Evolutionary conservation across 352 stramenopile species (phyloP).

Genomic region (Lagenidium giganteum): DNA sequence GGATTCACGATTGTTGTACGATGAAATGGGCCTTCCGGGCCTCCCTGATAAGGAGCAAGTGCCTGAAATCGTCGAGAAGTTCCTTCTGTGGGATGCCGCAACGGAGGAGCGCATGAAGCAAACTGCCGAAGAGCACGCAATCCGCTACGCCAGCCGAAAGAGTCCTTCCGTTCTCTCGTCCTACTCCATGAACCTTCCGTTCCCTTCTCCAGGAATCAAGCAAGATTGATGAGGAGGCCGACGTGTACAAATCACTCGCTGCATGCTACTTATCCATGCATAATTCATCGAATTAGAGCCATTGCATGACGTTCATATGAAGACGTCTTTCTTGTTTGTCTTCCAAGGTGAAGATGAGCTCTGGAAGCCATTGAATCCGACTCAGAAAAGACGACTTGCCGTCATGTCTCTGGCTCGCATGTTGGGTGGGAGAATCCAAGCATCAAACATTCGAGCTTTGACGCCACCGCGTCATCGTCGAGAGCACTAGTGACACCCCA

Average conservation of each 20-base stretch:
- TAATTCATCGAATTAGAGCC: neutral
- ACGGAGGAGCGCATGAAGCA: slow-evolving; percentile 56
- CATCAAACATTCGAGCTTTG: no score
- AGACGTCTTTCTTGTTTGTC: no score
- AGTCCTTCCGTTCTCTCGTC: slow-evolving; percentile 33
- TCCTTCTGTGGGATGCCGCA: slow-evolving; percentile 50
- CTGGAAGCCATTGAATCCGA: neutral
- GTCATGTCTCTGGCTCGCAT: no score
- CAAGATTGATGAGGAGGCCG: slow-evolving; percentile 6
- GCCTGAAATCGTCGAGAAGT: slow-evolving; percentile 40
- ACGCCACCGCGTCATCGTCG: no score
- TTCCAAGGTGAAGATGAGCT: no score
- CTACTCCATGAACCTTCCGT: slow-evolving; percentile 69
- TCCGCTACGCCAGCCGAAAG: slow-evolving; percentile 19
- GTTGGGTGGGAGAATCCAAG: no score
- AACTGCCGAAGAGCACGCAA: slow-evolving; percentile 26
- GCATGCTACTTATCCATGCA: neutral
- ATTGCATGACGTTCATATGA: no score
- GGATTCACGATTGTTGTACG: slow-evolving; percentile 44
- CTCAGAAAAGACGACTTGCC: neutral
- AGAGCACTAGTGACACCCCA: no score
- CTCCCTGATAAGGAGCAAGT: slow-evolving; percentile 34
- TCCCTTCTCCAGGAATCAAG: slow-evolving; percentile 14
- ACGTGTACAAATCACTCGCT: neutral
- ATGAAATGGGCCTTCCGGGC: slow-evolving; percentile 43